Base-by-base conservation (phyloP, 1,284 basidiomycete genomes). In the Microbotryum scabiosae region DNA sequence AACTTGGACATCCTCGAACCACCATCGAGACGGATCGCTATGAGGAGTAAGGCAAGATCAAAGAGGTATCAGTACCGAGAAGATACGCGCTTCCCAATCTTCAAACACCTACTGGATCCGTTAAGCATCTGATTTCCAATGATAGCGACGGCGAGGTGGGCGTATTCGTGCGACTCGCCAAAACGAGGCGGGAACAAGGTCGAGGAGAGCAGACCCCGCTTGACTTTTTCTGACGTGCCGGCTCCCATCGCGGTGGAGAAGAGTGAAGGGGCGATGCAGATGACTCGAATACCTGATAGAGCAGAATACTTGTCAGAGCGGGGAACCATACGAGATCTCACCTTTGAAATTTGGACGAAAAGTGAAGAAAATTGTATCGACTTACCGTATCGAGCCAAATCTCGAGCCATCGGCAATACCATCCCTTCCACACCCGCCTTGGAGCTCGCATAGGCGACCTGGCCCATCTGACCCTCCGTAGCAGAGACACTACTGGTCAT, bases 241-340 rank as follows among this genome's bases (percentile, higher is more conserved):
- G 32, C 67, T 36, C 70, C 75, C 75, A 76, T 76, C 18, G 69
- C 66, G 1, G 75, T 76, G 14, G 64, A 60, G 60, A 76, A 76
- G 26, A 74, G 56, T 2, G 71, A 70, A 3, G 74, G 74, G 0
- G 74, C 72, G 14, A 75, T 59, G 7, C 56, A 56, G 18, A 71
- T 64, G 45, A 70, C 68, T 21, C 69, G 51, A 23, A 71, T 68
- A 5, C 70, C 69, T 69, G 48, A 25, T 5, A 18, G 16, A 20
- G 30, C 18, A n/a, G 20, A 32, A n/a, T 26, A 50, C n/a, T 9
- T 7, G 26, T 21, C 12, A 36, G 47, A 5, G 21, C 43, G 18
- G 16, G 18, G 52, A 36, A 26, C 6, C 21, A 26, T 12, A 46
- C 20, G 2, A 9, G 5, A 1, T 5, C 3, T 25, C n/a, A 20